Base-by-base conservation (phyloP, 2,329 filamentous ascomycete species). In the Nothophoma quercina region DNA sequence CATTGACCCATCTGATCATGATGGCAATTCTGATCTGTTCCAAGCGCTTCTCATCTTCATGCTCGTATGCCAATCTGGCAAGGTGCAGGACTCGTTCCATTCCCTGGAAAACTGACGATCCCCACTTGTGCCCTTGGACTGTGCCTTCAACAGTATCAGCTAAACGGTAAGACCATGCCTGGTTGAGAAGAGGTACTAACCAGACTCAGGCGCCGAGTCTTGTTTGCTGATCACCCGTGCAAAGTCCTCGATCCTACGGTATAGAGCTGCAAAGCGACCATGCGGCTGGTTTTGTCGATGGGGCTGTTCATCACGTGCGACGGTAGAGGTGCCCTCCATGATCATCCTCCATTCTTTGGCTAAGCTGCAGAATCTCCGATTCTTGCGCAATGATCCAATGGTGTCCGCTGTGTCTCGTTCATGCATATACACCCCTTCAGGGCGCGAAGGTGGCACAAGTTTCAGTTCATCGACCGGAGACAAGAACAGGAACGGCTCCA, bases 1-100 rank as follows among this genome's bases (percentile, higher is more conserved):
- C 36, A 16, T 36, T 45, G 12, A 58, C 21, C 58, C 58, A 60
- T 30, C 55, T 25, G 13, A 29, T 28, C 18, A 47, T 32, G 35
- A 51, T 55, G 7, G 46, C 54, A 4, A 54, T 19, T 3, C 36
- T 44, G 2, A 60, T 56, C 0, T 36, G 34, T 4, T 23, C 10
- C 1, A 60, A 36, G 2, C 18, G 13, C 2, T 32, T 41, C 4
- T 41, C 1, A 18, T 56, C 39, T 3, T 35, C 34, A 12, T 47
- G 16, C 12, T 64, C 55, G 28, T 46, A 51, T 5, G 55, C 53
- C 1, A 60, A 21, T 2, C 59, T 44, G 9, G 56, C 51, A 19
- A 57, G 19, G n/a, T 62, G 59, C 10, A 59, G 15, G 1, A 55
- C 43, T 12, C 53, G 39, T 6, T 51, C 51, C 1, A 55, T 40